A percentile compares a stretch with the other conserved stretches of the same genome.
Conservation (phyloP, 257 asterid species). For the Petrea volubilis region DNA sequence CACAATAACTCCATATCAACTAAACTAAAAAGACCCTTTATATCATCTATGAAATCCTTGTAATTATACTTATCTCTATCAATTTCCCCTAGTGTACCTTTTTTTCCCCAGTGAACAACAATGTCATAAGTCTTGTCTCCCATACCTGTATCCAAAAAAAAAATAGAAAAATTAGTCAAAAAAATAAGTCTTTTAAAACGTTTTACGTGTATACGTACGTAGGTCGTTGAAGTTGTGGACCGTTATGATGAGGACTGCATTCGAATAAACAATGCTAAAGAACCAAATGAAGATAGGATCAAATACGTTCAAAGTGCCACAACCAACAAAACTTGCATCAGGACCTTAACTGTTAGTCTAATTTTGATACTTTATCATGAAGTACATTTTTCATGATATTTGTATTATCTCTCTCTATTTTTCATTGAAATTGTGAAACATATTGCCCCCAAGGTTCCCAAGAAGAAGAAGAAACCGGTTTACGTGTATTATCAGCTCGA, state of each 20-base stretch:
- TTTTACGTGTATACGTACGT: no score
- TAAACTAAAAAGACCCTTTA: no score
- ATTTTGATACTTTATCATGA: not conserved
- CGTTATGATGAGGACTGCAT: conserved; percentile 69
- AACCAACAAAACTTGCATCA: conserved; percentile 54
- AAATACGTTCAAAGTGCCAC: conserved; percentile 43
- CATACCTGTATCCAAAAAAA: no score
- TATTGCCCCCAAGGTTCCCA: conserved; percentile 41
- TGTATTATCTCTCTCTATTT: not conserved
- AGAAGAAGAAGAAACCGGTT: conserved; percentile 64
- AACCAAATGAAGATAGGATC: conserved; percentile 27
- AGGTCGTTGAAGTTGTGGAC: conserved; percentile 70
- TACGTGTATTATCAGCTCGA: conserved; percentile 61
- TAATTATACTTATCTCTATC: no score
- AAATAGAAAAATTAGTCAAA: no score
- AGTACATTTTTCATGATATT: not conserved
- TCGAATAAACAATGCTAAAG: conserved; percentile 29
- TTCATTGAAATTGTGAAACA: not conserved
- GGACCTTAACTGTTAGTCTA: conserved; percentile 44
- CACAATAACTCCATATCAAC: no score
- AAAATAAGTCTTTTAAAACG: no score
- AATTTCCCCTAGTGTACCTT: no score
- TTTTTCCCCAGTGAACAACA: no score
- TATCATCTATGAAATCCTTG: no score
- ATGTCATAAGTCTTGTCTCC: no score